Conservation (phyloP, 495 filamentous ascomycete genomes). For the Daldinia childiae region DNA sequence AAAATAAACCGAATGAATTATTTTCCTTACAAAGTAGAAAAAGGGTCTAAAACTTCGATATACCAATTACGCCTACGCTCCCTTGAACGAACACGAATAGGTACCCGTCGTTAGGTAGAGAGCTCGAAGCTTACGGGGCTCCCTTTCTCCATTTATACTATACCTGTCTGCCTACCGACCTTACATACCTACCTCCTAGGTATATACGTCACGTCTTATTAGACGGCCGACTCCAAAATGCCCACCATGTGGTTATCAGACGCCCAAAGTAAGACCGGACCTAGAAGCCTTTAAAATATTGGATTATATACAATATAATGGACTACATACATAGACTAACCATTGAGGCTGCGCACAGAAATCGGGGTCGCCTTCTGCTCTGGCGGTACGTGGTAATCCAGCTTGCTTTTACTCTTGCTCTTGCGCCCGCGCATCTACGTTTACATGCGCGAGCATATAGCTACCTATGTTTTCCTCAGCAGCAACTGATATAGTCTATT, state of each 20-base stretch:
- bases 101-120: background rate
- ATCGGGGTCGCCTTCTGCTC: constrained; percentile 96
- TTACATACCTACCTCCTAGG: background rate
- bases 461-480: constrained; percentile 1
- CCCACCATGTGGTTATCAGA: constrained; percentile 92
- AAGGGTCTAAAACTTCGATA: background rate
- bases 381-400: constrained; percentile 73
- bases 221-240: constrained; percentile 44
- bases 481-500: constrained; percentile 30
- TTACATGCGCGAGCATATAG: background rate
- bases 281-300: background rate
- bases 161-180: background rate
- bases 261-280: constrained; percentile 77
- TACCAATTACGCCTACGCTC: background rate
- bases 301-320: too few relatives aligned
- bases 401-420: constrained; percentile 15
- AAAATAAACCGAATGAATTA: constrained; percentile 10
- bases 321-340: constrained; percentile 29
- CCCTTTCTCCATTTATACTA: background rate
- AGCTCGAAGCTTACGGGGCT: background rate
- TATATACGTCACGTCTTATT: constrained; percentile 3
- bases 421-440: constrained; percentile 24
- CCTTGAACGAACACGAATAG: too few relatives aligned
- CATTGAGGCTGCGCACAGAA: constrained; percentile 63
- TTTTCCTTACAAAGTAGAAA: constrained; percentile 4